These are phyloP conservation scores for Tubosaeta sp. DNA, from an alignment of 768 basidiomycete species.

Conservation along the genomic window DNA sequence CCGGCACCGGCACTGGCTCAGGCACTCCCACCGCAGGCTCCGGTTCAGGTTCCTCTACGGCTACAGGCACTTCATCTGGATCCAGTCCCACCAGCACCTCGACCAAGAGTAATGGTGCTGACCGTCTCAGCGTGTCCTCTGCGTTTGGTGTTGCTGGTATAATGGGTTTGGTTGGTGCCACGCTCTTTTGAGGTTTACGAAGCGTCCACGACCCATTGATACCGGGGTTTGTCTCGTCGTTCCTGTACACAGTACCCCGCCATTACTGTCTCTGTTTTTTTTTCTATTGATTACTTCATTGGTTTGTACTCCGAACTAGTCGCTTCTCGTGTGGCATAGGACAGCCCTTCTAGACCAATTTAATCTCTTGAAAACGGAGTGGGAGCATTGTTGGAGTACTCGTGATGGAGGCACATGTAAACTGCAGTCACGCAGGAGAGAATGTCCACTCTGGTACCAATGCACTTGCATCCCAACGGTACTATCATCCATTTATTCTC, in stretches of 20 bases:
- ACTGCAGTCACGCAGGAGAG: too few relatives aligned
- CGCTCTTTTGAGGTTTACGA: conserved; percentile 37
- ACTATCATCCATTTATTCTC: too few relatives aligned
- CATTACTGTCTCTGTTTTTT: conserved; percentile 8
- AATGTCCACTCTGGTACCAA: too few relatives aligned
- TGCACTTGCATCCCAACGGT: too few relatives aligned
- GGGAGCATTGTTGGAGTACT: too few relatives aligned
- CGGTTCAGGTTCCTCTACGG: conserved; percentile 6
- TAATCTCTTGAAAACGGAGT: not conserved
- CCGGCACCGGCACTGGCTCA: not conserved
- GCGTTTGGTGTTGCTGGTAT: conserved; percentile 44
- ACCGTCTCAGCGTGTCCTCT: conserved; percentile 25
- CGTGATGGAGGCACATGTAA: too few relatives aligned
- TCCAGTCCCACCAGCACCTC: conserved; percentile 12
- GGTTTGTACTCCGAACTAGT: not conserved
- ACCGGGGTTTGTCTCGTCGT: conserved; percentile 10
- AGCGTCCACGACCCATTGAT: conserved; percentile 2
- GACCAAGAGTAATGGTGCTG: conserved; percentile 30
- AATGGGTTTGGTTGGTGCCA: conserved; percentile 49
- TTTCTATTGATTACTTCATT: not conserved
- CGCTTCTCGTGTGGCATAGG: not conserved
- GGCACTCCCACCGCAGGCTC: conserved; percentile 2
- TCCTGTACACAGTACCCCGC: conserved; percentile 12
- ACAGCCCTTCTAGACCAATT: not conserved
- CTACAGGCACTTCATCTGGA: conserved; percentile 20